Evolutionary conservation across 2,329 filamentous ascomycete genomes (phyloP).

Genomic region (Rutstroemia sp.): DNA sequence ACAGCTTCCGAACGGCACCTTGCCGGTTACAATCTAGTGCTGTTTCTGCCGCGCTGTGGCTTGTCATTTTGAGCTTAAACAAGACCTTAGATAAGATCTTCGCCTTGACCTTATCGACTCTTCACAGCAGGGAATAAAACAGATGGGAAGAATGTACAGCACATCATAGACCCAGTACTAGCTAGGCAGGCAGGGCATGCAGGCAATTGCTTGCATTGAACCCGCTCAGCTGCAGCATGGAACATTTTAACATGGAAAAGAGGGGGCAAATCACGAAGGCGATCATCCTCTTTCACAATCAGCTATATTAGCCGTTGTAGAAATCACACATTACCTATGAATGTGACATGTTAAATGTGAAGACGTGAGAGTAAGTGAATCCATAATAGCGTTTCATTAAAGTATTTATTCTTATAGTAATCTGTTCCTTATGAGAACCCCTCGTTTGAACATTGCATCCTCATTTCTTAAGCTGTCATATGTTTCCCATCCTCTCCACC

Average conservation of each 20-base stretch:
- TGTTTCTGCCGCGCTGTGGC: background rate
- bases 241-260: background rate
- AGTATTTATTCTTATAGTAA: slow-evolving; percentile 9
- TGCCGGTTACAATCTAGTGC: background rate
- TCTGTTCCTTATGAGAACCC: background rate
- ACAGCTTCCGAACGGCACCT: background rate
- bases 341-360: too few species aligned
- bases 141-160: background rate
- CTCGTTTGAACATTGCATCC: background rate
- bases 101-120: background rate
- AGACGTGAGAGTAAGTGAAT: background rate
- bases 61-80: background rate
- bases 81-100: background rate
- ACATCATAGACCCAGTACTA: background rate
- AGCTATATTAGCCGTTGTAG: background rate
- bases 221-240: slow-evolving; percentile 4
- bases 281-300: background rate
- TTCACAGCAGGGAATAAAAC: background rate
- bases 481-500: slow-evolving; percentile 70
- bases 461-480: slow-evolving; percentile 16
- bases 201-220: slow-evolving; percentile 9
- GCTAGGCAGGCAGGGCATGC: background rate
- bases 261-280: background rate
- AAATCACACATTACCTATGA: background rate
- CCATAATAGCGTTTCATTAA: slow-evolving; percentile 6